Conservation (phyloP, 768 basidiomycete species). For the Holtermanniella nyarrowii region DNA sequence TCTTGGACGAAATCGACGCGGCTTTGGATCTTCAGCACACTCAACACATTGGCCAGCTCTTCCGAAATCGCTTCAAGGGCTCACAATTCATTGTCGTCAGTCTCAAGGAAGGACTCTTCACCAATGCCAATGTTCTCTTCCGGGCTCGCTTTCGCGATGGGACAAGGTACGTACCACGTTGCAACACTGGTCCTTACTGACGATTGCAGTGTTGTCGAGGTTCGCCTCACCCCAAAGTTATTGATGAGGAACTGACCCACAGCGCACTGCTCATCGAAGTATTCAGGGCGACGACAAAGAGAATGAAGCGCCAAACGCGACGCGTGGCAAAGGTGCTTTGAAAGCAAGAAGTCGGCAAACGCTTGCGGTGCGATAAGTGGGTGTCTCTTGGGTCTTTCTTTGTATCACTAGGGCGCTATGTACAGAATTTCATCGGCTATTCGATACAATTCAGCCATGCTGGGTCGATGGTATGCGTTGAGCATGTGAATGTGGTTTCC, state of each 20-base stretch:
- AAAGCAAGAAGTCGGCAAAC: neutral
- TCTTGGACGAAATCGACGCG: conserved; percentile 96
- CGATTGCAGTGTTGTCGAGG: neutral
- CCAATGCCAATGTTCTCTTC: conserved; percentile 94
- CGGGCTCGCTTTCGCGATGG: conserved; percentile 86
- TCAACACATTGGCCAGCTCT: conserved; percentile 96
- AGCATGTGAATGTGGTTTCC: no score
- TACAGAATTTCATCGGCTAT: neutral
- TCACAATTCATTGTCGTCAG: conserved; percentile 97
- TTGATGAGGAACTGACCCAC: neutral
- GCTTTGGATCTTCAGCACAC: conserved; percentile 74
- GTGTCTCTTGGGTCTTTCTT: neutral
- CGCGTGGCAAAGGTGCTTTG: neutral
- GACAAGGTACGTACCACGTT: conserved; percentile 69
- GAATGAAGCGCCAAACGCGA: neutral
- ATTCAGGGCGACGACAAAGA: conserved; percentile 1
- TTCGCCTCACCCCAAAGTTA: neutral
- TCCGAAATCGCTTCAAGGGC: conserved; percentile 92
- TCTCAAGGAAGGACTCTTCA: conserved; percentile 92
- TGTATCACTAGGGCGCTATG: neutral
- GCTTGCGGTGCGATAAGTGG: neutral
- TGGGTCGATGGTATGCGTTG: neutral
- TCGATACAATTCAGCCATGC: neutral
- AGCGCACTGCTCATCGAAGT: conserved; percentile 2
- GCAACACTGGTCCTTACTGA: neutral